A percentile compares a stretch with the other conserved stretches of the same genome.
Evolutionary conservation across 1,139 yeast genomes (phyloP).

Genomic region (Meyerozyma carpophila): DNA sequence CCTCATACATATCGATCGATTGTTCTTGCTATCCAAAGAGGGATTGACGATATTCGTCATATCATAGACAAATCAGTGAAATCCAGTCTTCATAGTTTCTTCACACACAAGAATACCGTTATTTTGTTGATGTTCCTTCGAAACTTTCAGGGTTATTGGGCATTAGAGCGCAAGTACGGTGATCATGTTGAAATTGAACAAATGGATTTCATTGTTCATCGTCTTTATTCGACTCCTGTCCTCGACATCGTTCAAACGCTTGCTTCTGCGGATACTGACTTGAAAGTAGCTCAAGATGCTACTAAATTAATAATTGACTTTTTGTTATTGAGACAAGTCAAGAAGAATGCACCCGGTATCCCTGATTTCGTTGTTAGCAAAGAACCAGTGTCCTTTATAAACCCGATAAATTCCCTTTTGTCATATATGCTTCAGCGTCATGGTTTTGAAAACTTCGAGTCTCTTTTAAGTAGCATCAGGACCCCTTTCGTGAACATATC

Average conservation of each 20-base stretch:
- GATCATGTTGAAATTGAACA: conserved; percentile 62
- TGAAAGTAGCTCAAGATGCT: conserved; percentile 14
- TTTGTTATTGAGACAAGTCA: conserved; percentile 18
- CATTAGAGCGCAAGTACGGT: conserved; percentile 54
- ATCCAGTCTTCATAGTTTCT: conserved; percentile 19
- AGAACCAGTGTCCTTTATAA: conserved; percentile 48
- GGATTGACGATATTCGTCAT: conserved; percentile 38
- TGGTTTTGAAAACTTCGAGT: conserved; percentile 18
- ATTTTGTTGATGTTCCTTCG: conserved; percentile 38
- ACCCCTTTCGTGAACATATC: conserved; percentile 38
- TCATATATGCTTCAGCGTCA: conserved; percentile 35
- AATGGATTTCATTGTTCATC: conserved; percentile 43
- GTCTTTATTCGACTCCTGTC: conserved; percentile 42
- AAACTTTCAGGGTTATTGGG: conserved; percentile 54
- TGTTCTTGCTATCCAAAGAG: conserved; percentile 21
- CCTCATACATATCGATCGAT: conserved; percentile 8
- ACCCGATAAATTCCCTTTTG: conserved; percentile 54
- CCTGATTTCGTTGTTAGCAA: conserved; percentile 42
- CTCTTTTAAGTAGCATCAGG: conserved; percentile 10
- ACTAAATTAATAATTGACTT: conserved; percentile 19
- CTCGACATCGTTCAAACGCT: conserved; percentile 41
- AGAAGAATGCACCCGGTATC: conserved; percentile 30
- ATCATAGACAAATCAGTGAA: conserved; percentile 33
- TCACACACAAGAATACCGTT: conserved; percentile 26
- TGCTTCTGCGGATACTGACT: conserved; percentile 27